phyloP scores from a whole-genome alignment of 192 early-diverging fungal genomes.

The Backusella mclennaniae region DNA sequence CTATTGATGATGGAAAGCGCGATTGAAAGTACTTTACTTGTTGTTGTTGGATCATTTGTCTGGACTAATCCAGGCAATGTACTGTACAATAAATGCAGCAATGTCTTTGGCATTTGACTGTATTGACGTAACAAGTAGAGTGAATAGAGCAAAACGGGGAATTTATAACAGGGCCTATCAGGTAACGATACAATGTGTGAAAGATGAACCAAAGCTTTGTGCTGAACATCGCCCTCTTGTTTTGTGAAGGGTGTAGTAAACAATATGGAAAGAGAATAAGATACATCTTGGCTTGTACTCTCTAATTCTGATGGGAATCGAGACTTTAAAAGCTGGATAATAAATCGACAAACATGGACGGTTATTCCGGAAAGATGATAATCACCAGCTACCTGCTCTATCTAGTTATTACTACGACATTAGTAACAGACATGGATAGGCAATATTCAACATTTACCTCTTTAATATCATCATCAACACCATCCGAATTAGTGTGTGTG shows the following conservation, averaged over 20 bases:
- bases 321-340: background rate
- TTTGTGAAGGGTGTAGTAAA: conserved; percentile 11
- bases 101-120: conserved; percentile 12
- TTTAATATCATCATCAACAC: background rate
- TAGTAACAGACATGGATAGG: background rate
- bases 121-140: conserved; percentile 44
- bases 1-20: conserved; percentile 40
- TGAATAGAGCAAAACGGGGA: conserved; percentile 46
- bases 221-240: background rate
- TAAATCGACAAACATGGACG: background rate
- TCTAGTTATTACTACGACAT: background rate
- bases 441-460: background rate
- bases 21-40: conserved; percentile 46
- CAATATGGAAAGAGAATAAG: background rate
- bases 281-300: background rate
- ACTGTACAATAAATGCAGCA: conserved; percentile 43
- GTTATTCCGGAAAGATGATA: background rate
- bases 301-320: background rate
- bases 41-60: conserved; percentile 45
- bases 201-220: background rate
- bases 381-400: background rate
- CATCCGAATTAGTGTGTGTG: background rate
- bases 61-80: conserved; percentile 44
- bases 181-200: background rate
- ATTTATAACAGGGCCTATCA: conserved; percentile 17